Evolutionary conservation across 441 rosid species (phyloP), one percentile per base, ranked within the genome.

Genomic region (Melastoma candidum): DNA sequence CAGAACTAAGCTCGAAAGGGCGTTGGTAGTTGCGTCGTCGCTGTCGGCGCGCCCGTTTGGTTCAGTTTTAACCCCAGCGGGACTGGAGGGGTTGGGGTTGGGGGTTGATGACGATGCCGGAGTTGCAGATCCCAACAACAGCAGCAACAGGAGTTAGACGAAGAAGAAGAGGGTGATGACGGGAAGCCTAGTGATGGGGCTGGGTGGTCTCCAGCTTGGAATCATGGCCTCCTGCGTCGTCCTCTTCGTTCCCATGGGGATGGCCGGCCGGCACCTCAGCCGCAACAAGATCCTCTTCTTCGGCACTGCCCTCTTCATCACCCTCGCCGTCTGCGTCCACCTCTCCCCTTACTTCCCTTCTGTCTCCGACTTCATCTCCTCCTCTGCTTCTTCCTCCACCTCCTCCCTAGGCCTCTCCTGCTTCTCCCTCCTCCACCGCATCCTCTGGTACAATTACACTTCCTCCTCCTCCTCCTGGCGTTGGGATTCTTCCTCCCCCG

Each of bases 181-280:
- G 41, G 22, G 22, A 17, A 32, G 41, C 41, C n/a, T 13, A 25
- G 32, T 46, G 59, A 53, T 45, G 65, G 75, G 81, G 87, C 41
- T 87, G 2, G 90, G 81, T 3, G 76, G 82, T 53, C 64, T 82
- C 24, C 87, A 81, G 43, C 59, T 79, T 56, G 96, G 96, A 22
- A 68, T 79, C 9, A 49, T 86, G 64, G 95, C 93, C 2, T 95
- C 95, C 1, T 82, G 85, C 61, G 62, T 92, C 47, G 98, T 85
- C 54, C 72, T 92, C 36, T 82, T 92, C 60, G 90, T 92, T 26
- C 95, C 96, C 39, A 82, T 87, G 89, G 88, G 72, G 10, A 82
- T 92, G 97, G 95, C 95, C 2, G 95, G 97, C 2, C 85, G 84
- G 87, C 95, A 86, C 72, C 70, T 92, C 48, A 85, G 95, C 74